Conservation (phyloP, 2,329 filamentous ascomycete species). For the Xylaria polymorpha region DNA sequence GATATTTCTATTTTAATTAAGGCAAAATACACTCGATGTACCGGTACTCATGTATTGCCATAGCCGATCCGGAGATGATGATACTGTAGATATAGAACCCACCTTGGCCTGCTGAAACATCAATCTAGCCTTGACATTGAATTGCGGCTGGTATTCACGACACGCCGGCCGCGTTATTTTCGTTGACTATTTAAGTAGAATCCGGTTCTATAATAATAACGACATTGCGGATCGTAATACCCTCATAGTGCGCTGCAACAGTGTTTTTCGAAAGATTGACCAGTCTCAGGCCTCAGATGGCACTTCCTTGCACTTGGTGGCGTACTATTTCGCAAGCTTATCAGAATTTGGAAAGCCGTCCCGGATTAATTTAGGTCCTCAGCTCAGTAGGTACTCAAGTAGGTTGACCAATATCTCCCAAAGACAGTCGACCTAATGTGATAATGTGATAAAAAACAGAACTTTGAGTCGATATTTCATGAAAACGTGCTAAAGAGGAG, state of each 20-base stretch:
- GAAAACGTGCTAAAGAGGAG: too few species aligned
- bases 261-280: not conserved
- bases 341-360: not conserved
- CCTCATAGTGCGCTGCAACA: not conserved
- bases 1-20: conserved; percentile 4
- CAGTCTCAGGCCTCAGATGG: not conserved
- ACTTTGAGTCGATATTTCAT: not conserved
- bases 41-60: not conserved
- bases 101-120: too few species aligned
- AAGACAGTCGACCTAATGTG: not conserved
- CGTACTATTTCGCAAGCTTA: not conserved
- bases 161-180: not conserved
- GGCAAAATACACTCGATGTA: conserved; percentile 13
- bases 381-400: too few species aligned
- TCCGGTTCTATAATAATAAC: not conserved
- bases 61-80: conserved; percentile 23
- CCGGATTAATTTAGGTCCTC: too few species aligned
- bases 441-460: not conserved
- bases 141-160: not conserved
- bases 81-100: conserved; percentile 3
- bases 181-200: not conserved
- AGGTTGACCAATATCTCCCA: too few species aligned
- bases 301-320: not conserved
- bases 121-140: not conserved
- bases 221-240: not conserved